Evolutionary conservation across 202 grass and related monocot species (phyloP).

Genomic region (Panicum hallii): DNA sequence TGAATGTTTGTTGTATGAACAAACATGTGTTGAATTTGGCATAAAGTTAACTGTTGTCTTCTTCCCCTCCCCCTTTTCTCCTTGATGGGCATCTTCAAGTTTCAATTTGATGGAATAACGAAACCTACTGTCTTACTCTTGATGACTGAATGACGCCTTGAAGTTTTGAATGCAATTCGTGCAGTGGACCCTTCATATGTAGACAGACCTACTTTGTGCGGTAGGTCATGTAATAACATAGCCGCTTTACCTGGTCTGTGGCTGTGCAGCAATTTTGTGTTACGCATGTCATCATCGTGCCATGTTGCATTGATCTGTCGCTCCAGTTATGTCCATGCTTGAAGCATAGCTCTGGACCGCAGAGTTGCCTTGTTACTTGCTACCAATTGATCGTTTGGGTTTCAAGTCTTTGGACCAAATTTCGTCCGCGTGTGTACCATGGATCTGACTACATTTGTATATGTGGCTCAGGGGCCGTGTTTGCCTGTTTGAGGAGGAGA

Average conservation of each 20-base stretch:
- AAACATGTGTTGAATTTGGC: conserved; percentile 54
- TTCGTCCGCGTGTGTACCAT: too few species aligned
- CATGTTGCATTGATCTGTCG: too few species aligned
- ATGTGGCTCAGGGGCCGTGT: too few species aligned
- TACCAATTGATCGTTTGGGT: too few species aligned
- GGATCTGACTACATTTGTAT: too few species aligned
- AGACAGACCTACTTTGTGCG: background rate
- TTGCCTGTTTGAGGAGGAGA: background rate
- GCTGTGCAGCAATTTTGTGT: too few species aligned
- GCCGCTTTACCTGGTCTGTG: background rate
- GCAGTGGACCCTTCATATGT: background rate
- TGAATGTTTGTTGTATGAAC: conserved; percentile 58
- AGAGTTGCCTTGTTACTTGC: too few species aligned
- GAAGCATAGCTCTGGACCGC: too few species aligned
- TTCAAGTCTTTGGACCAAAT: too few species aligned
- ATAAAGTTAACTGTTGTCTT: conserved; percentile 59
- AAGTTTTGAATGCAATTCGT: conserved; percentile 58
- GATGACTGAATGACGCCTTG: conserved; percentile 46
- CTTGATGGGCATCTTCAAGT: conserved; percentile 41
- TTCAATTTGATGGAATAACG: conserved; percentile 68
- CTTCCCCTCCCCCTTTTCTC: conserved; percentile 16
- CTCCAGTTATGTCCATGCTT: too few species aligned
- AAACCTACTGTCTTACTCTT: conserved; percentile 51
- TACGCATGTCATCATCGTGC: too few species aligned
- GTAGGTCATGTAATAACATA: background rate